A percentile compares a stretch with the other conserved stretches of the same genome.
Conservation (phyloP, 2,329 filamentous ascomycete species). For the Ophiostoma triangulosporum region DNA sequence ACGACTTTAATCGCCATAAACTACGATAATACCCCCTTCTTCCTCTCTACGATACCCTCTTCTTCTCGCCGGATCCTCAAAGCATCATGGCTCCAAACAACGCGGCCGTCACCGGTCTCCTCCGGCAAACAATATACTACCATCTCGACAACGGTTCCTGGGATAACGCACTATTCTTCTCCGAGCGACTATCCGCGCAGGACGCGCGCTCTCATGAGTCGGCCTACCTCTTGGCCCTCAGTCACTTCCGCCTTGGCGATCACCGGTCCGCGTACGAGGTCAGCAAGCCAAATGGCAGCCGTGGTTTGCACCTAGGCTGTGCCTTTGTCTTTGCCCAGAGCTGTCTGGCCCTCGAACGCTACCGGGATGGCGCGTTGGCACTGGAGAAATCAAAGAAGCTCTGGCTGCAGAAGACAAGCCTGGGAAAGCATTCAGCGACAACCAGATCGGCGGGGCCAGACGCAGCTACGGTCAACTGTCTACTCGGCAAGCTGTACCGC, state of each 20-base stretch:
- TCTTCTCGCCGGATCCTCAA: not conserved
- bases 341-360: conserved; percentile 65
- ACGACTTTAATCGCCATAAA: conserved; percentile 6
- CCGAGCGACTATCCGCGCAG: conserved; percentile 71
- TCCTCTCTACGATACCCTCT: not conserved
- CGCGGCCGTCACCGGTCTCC: conserved; percentile 34
- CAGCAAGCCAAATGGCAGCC: conserved; percentile 55
- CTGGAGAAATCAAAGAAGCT: conserved; percentile 68
- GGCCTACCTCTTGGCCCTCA: conserved; percentile 69
- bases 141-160: conserved; percentile 80
- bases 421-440: conserved; percentile 72
- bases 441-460: conserved; percentile 66
- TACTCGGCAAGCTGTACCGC: conserved; percentile 78
- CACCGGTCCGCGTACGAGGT: conserved; percentile 76
- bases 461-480: conserved; percentile 65
- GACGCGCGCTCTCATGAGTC: conserved; percentile 72
- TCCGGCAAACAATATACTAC: conserved; percentile 49
- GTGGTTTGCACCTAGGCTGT: conserved; percentile 70
- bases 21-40: not conserved
- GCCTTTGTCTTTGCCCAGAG: conserved; percentile 85
- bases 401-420: conserved; percentile 63
- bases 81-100: conserved; percentile 38
- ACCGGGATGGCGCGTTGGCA: conserved; percentile 68
- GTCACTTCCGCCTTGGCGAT: conserved; percentile 71
- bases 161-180: conserved; percentile 87